Percentiles rank a stretch among this genome's conserved stretches.
These are phyloP conservation scores for Magnusiomyces fungicola DNA, from an alignment of 1,139 yeast species.

Conservation along the genomic window DNA sequence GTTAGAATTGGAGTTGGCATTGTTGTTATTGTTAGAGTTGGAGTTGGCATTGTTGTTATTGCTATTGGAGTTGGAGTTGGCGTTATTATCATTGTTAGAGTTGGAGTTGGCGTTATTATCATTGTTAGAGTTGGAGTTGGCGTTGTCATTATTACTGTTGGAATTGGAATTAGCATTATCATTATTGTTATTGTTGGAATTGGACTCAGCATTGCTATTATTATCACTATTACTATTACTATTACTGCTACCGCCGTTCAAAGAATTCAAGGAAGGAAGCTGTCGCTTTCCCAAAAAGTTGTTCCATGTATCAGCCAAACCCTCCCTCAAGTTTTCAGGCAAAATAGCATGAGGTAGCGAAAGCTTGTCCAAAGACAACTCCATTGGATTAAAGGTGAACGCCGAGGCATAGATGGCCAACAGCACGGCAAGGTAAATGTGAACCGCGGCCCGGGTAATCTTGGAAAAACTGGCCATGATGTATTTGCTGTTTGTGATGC, in stretches of 20 bases:
- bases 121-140: constrained; percentile 5
- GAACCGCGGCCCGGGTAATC: no score
- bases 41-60: constrained; percentile 7
- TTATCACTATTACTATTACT: neutral
- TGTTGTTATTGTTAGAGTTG: constrained; percentile 7
- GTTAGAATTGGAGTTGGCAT: neutral
- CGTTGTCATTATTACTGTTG: constrained; percentile 9
- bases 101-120: neutral
- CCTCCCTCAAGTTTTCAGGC: neutral
- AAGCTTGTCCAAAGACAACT: no score
- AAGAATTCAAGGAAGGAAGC: neutral
- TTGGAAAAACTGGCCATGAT: no score
- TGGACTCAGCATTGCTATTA: neutral
- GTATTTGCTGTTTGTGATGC: no score
- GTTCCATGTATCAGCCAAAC: neutral
- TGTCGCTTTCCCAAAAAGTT: neutral
- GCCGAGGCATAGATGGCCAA: no score
- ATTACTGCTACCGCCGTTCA: neutral
- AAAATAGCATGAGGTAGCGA: no score
- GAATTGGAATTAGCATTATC: neutral
- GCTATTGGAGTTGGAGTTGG: constrained; percentile 2
- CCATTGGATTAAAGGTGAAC: no score
- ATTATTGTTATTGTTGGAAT: neutral
- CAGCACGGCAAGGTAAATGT: no score
- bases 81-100: constrained; percentile 1